A percentile compares a stretch with the other conserved stretches of the same genome.
Evolutionary conservation across 2,329 filamentous ascomycete genomes (phyloP).

Genomic region (Colletotrichum sojae): DNA sequence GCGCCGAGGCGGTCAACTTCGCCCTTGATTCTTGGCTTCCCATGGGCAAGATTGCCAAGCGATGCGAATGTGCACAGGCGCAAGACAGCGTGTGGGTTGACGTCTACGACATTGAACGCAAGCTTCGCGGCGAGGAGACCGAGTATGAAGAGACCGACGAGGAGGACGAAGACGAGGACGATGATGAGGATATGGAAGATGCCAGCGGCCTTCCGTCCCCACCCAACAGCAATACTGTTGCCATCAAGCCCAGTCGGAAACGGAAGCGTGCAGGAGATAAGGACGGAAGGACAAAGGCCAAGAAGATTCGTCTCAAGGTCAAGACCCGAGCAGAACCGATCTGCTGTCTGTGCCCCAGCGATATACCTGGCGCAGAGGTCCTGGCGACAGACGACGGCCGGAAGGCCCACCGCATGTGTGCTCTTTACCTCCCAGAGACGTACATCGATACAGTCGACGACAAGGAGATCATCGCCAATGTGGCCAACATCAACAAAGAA

Average conservation of each 20-base stretch:
- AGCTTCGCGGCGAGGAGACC: slow-evolving; percentile 89
- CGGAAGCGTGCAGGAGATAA: slow-evolving; percentile 70
- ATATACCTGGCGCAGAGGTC: slow-evolving; percentile 85
- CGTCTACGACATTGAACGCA: slow-evolving; percentile 95
- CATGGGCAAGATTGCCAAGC: slow-evolving; percentile 95
- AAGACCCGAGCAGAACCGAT: slow-evolving; percentile 81
- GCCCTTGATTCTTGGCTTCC: slow-evolving; percentile 95
- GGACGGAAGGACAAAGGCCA: slow-evolving; percentile 71
- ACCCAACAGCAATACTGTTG: slow-evolving; percentile 58
- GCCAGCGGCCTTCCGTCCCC: slow-evolving; percentile 83
- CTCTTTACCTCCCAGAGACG: slow-evolving; percentile 92
- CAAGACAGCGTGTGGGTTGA: slow-evolving; percentile 99
- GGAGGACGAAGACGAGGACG: slow-evolving; percentile 77
- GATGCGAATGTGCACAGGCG: slow-evolving; percentile 94
- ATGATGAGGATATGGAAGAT: slow-evolving; percentile 73
- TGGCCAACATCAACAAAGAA: slow-evolving; percentile 86
- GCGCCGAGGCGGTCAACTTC: slow-evolving; percentile 98
- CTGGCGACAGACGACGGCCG: slow-evolving; percentile 89
- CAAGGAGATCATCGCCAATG: slow-evolving; percentile 82
- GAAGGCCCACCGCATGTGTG: slow-evolving; percentile 90
- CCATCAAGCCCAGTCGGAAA: slow-evolving; percentile 66
- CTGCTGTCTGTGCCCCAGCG: slow-evolving; percentile 93
- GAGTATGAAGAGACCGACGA: slow-evolving; percentile 84
- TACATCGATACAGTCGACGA: slow-evolving; percentile 82
- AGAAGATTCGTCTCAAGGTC: slow-evolving; percentile 83